Base-by-base conservation (phyloP, 129 eudicot species). In the Pseudognaphalium luteoalbum region DNA sequence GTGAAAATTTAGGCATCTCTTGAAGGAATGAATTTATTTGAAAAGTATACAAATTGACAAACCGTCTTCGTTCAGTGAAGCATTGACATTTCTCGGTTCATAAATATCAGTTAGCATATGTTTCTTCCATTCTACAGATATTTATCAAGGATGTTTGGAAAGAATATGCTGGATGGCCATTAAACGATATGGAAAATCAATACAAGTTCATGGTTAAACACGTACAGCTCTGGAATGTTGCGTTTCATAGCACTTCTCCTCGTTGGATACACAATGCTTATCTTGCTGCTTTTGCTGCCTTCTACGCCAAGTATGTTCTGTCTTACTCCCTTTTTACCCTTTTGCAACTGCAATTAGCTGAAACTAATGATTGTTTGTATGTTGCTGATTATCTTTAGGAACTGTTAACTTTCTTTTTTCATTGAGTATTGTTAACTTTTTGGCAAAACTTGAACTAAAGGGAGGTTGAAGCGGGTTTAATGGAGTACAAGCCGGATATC, bases 401-500 rank as follows among this genome's bases (percentile, higher is more conserved):
- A 1, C 44, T 9, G 44, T 8, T 39, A 39, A 39, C 3, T 39
- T 39, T 39, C 44, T 9, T 8, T 39, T 37, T 39, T 8, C 44
- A 8, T 39, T 9, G 12, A 39, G 12, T 39, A 0, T 39, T 39
- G 0, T 39, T 76, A 74, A 78, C 42, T 59, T 51, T 4, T 22
- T 28, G 4, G 11, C 22, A 16, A 39, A 63, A 39, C 66, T 59
- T 70, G 74, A 52, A 57, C 58, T 67, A 59, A 64, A 93, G 98
- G 91, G 97, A 88, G 84, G 97, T 93, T 17, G 98, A 93, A 74
- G 97, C 98, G 4, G 98, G 98, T 37, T 81, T 93, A 73, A 93
- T 93, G 98, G 98, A 93, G 85, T 93, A 93, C 90, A 93, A 87
- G 66, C 98, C 97, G 1, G 98, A 93, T 72, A 93, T 93, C 47